Evolutionary conservation across 2,329 filamentous ascomycete species (phyloP).

Genomic region (Pseudocercospora fuligena): DNA sequence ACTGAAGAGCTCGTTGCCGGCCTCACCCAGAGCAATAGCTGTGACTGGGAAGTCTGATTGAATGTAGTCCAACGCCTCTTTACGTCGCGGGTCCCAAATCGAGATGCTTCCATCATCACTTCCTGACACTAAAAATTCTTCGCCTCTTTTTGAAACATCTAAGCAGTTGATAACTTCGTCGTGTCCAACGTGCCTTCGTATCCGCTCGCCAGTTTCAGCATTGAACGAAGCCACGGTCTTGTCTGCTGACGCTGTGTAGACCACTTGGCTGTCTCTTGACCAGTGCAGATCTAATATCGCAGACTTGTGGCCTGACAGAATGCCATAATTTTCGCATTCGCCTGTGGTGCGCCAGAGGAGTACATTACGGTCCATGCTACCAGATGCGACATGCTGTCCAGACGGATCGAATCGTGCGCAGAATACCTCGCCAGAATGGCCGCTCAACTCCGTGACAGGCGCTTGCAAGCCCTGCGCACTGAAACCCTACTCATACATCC

Average conservation of each 20-base stretch:
- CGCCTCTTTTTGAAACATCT: conserved; percentile 85
- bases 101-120: conserved; percentile 94
- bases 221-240: conserved; percentile 95
- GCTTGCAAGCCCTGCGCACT: conserved; percentile 84
- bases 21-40: conserved; percentile 86
- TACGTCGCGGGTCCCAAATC: conserved; percentile 93
- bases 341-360: conserved; percentile 94
- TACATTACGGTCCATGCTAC: conserved; percentile 92
- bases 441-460: conserved; percentile 91
- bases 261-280: conserved; percentile 88
- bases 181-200: conserved; percentile 89
- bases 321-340: conserved; percentile 91
- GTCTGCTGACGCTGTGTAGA: conserved; percentile 93
- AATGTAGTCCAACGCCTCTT: conserved; percentile 84
- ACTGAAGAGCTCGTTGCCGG: conserved; percentile 92
- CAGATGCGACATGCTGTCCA: conserved; percentile 87
- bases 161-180: conserved; percentile 94
- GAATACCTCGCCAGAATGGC: conserved; percentile 82
- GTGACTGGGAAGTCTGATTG: conserved; percentile 92
- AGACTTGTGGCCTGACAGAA: conserved; percentile 85
- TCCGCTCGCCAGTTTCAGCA: conserved; percentile 84
- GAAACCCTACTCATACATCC: conserved; percentile 61
- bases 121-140: conserved; percentile 86
- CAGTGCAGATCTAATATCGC: conserved; percentile 92
- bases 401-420: conserved; percentile 86